Evolutionary conservation across 805 yeast genomes (phyloP).

Genomic region (Pichia pseudocactophila): DNA sequence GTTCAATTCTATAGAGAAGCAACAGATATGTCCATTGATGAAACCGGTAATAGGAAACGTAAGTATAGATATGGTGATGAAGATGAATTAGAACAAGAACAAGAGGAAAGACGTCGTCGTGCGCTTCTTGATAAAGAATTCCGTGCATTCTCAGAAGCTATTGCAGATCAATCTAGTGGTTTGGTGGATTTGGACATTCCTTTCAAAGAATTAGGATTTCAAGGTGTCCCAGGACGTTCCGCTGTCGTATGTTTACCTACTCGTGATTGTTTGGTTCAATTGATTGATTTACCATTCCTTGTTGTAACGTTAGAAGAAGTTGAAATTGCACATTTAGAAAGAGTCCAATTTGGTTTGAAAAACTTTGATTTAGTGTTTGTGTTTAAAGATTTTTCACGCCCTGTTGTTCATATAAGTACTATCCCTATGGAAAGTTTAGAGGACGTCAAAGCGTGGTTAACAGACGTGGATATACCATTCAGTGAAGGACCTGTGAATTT

Average conservation of each 20-base stretch:
- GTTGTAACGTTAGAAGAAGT: constrained; percentile 87
- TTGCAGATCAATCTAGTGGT: constrained; percentile 82
- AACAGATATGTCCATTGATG: constrained; percentile 91
- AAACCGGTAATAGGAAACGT: constrained; percentile 90
- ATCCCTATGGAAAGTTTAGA: constrained; percentile 90
- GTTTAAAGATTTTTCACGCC: constrained; percentile 78
- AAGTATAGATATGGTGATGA: constrained; percentile 89
- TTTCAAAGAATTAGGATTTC: constrained; percentile 91
- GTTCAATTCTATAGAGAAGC: constrained; percentile 97
- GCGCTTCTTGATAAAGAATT: constrained; percentile 88
- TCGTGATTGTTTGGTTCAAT: constrained; percentile 89
- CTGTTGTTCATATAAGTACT: constrained; percentile 89
- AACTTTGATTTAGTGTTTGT: constrained; percentile 96
- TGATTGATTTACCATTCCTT: constrained; percentile 89
- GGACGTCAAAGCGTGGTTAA: constrained; percentile 90
- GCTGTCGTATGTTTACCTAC: constrained; percentile 95
- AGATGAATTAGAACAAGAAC: constrained; percentile 97
- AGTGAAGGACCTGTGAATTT: constrained; percentile 93
- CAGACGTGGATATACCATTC: constrained; percentile 94
- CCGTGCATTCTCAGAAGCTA: constrained; percentile 78
- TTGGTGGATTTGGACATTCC: constrained; percentile 85
- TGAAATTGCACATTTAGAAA: constrained; percentile 90
- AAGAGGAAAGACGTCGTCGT: constrained; percentile 92
- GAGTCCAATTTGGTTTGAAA: constrained; percentile 94
- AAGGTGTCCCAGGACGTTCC: constrained; percentile 94